Evolutionary conservation across 1,139 yeast genomes (phyloP).

Genomic region (Meyerozyma sp.): DNA sequence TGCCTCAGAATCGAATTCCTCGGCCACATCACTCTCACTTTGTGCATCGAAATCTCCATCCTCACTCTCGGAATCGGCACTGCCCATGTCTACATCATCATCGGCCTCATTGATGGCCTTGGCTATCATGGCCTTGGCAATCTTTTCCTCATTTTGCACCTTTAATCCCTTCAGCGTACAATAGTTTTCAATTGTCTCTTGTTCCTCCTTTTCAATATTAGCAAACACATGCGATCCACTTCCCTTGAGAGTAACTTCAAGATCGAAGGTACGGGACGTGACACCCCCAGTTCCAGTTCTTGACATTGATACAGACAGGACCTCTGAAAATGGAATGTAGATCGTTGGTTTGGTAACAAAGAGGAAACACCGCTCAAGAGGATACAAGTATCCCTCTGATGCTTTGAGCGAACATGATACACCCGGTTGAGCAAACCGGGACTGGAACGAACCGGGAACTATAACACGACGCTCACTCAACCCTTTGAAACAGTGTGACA

Average conservation of each 20-base stretch:
- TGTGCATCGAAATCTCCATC: slow-evolving; percentile 65
- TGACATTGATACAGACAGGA: slow-evolving; percentile 72
- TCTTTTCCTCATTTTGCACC: slow-evolving; percentile 85
- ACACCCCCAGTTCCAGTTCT: slow-evolving; percentile 81
- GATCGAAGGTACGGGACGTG: slow-evolving; percentile 84
- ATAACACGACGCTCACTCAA: slow-evolving; percentile 81
- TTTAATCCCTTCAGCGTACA: slow-evolving; percentile 72
- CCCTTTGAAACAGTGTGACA: slow-evolving; percentile 87
- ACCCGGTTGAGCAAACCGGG: slow-evolving; percentile 73
- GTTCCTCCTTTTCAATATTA: slow-evolving; percentile 87
- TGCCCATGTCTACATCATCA: slow-evolving; percentile 71
- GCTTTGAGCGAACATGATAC: slow-evolving; percentile 91
- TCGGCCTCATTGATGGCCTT: slow-evolving; percentile 69
- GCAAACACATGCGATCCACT: slow-evolving; percentile 79
- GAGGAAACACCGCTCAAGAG: slow-evolving; percentile 83
- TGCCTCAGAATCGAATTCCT: slow-evolving; percentile 80
- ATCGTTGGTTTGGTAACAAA: slow-evolving; percentile 94
- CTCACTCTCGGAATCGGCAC: slow-evolving; percentile 66
- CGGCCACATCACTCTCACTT: slow-evolving; percentile 71
- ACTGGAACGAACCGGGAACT: slow-evolving; percentile 80
- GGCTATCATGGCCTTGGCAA: slow-evolving; percentile 75
- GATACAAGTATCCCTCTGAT: slow-evolving; percentile 88
- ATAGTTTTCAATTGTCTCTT: slow-evolving; percentile 68
- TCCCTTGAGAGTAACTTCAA: slow-evolving; percentile 68
- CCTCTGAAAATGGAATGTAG: slow-evolving; percentile 82